Conservation (phyloP, 257 asterid genomes). For the Solanum rostratum region DNA sequence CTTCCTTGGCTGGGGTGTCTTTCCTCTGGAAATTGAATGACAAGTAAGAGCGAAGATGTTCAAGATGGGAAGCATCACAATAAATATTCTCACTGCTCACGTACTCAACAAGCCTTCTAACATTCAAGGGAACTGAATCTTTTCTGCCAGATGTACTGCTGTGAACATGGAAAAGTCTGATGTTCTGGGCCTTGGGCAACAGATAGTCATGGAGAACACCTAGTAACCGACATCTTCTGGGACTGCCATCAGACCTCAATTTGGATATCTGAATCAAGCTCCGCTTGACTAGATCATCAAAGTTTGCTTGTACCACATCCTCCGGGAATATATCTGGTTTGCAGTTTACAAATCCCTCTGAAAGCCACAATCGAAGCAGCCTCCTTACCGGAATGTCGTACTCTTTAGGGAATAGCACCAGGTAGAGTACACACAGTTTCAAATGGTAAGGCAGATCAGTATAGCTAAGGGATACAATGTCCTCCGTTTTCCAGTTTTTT, state of each 20-base stretch:
- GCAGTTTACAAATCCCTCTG: slow-evolving; percentile 22
- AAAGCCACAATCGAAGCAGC: slow-evolving; percentile 25
- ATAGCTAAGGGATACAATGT: slow-evolving; percentile 13
- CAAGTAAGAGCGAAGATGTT: slow-evolving; percentile 13
- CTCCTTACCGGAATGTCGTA: slow-evolving; percentile 26
- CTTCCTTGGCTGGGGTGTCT: slow-evolving; percentile 20
- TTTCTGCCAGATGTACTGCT: neutral
- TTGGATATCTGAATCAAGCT: slow-evolving; percentile 26
- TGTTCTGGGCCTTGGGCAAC: slow-evolving; percentile 3
- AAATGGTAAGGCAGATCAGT: neutral
- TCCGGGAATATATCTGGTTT: neutral
- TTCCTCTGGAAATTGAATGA: slow-evolving; percentile 18
- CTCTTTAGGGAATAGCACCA: slow-evolving; percentile 25
- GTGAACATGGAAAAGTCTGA: slow-evolving; percentile 19
- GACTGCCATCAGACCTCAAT: slow-evolving; percentile 21
- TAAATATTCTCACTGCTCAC: neutral
- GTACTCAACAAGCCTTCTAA: slow-evolving; percentile 20
- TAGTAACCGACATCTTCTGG: slow-evolving; percentile 20
- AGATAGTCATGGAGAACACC: slow-evolving; percentile 16
- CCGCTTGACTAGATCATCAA: slow-evolving; percentile 8
- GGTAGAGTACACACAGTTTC: slow-evolving; percentile 20
- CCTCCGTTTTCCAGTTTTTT: neutral
- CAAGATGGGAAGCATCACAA: neutral
- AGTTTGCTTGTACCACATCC: slow-evolving; percentile 6
- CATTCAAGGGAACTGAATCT: neutral